Evolutionary conservation across 176 grass and related monocot species (phyloP).

Genomic region (Carex myosuroides): DNA sequence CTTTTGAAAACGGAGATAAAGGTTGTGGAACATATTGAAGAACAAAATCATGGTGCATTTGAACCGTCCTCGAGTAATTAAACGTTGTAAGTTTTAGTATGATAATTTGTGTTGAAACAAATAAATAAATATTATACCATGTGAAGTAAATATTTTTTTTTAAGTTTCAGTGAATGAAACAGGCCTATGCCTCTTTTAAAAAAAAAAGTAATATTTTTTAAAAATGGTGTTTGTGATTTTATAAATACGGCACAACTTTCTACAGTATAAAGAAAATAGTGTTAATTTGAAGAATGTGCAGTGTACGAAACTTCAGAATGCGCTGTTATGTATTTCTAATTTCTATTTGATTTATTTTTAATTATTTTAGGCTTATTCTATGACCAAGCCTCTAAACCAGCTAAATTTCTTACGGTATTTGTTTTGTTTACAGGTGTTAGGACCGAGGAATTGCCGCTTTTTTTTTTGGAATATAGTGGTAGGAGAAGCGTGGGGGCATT

Average conservation of each 20-base stretch:
- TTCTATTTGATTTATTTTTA: not conserved
- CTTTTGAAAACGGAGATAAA: no score
- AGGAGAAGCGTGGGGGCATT: not conserved
- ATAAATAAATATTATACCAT: not conserved
- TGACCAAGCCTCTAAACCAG: not conserved
- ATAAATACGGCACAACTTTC: not conserved
- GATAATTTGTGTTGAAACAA: not conserved
- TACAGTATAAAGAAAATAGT: not conserved
- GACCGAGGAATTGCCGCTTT: not conserved
- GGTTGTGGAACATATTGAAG: no score
- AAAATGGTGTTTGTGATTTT: not conserved
- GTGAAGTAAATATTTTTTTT: not conserved
- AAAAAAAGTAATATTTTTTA: no score
- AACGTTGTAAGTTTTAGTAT: not conserved
- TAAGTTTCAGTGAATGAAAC: no score
- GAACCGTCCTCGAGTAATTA: not conserved
- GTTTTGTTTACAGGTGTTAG: not conserved
- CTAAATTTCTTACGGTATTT: not conserved
- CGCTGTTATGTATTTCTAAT: not conserved
- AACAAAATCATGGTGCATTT: no score
- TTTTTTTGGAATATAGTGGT: conserved; percentile 4
- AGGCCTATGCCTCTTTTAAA: no score
- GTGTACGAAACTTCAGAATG: not conserved
- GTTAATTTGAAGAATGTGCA: not conserved
- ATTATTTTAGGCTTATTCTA: not conserved